phyloP scores from a whole-genome alignment of 768 basidiomycete genomes.

The Mycena maculata region DNA sequence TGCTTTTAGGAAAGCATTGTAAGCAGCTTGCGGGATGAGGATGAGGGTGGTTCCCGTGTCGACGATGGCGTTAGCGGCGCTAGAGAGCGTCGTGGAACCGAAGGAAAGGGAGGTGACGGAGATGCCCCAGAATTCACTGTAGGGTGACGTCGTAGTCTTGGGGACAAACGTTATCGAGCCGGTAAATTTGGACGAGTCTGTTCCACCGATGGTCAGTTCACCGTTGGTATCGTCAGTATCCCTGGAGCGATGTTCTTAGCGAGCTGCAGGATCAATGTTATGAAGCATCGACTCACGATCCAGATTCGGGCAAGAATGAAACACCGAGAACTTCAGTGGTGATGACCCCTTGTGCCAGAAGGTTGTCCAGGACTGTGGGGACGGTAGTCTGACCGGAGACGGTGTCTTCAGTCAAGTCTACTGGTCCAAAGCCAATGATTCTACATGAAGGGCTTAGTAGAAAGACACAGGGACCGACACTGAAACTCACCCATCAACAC shows the following conservation, averaged over 20 bases:
- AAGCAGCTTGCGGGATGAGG: constrained; percentile 2
- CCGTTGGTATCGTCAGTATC: constrained; percentile 12
- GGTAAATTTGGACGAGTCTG: neutral
- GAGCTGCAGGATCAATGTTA: neutral
- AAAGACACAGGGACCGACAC: neutral
- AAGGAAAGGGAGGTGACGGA: constrained; percentile 14
- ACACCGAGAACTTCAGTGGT: neutral
- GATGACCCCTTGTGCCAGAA: constrained; percentile 7
- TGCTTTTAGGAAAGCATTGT: constrained; percentile 12
- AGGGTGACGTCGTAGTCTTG: neutral
- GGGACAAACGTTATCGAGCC: neutral
- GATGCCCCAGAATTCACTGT: constrained; percentile 18
- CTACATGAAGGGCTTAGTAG: neutral
- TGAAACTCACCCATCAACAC: constrained; percentile 12
- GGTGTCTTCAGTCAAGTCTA: constrained; percentile 10
- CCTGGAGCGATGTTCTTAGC: neutral
- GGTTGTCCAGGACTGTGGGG: constrained; percentile 13
- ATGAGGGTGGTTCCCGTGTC: constrained; percentile 21
- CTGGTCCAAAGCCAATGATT: constrained; percentile 17
- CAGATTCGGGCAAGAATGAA: constrained; percentile 2
- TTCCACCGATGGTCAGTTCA: constrained; percentile 10
- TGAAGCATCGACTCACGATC: neutral
- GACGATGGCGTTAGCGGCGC: constrained; percentile 4
- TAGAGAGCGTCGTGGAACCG: constrained; percentile 14
- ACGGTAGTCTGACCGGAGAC: neutral